phyloP scores from a whole-genome alignment of 495 filamentous ascomycete genomes.

The Tuber umbilicatum region DNA sequence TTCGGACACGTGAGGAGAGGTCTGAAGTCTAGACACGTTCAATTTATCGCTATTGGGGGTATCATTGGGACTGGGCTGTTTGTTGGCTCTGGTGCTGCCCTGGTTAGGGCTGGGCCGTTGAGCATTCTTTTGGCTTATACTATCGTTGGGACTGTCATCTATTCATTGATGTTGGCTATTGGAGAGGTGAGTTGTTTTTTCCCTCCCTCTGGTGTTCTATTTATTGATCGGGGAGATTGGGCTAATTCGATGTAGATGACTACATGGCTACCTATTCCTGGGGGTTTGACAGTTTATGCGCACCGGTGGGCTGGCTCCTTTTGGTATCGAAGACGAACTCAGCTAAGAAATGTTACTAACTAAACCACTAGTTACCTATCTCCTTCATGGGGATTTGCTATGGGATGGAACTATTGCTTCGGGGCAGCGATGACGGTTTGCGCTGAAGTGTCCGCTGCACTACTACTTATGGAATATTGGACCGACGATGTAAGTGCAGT shows the following conservation, averaged over 20 bases:
- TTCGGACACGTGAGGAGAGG: constrained; percentile 37
- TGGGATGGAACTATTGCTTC: constrained; percentile 48
- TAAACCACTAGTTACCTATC: constrained; percentile 47
- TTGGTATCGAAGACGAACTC: not conserved
- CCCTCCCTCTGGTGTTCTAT: not conserved
- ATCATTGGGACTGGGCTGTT: constrained; percentile 63
- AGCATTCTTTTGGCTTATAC: constrained; percentile 54
- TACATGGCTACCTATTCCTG: constrained; percentile 60
- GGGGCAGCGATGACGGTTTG: constrained; percentile 34
- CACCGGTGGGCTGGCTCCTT: constrained; percentile 52
- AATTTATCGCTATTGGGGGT: constrained; percentile 67
- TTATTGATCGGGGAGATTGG: not conserved
- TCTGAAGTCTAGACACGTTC: constrained; percentile 42
- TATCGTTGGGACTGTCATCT: constrained; percentile 46
- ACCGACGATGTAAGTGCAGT: constrained; percentile 20
- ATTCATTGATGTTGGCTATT: constrained; percentile 38
- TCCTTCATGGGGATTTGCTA: constrained; percentile 72
- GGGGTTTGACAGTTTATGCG: constrained; percentile 59
- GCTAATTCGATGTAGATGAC: constrained; percentile 49
- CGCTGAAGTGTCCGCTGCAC: constrained; percentile 34
- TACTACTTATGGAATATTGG: constrained; percentile 37
- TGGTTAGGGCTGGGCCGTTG: constrained; percentile 48
- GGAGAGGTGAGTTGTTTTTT: constrained; percentile 24
- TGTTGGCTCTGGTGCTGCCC: constrained; percentile 49
- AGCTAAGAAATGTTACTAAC: not conserved